phyloP scores from a whole-genome alignment of 345 rosid genomes.

The Kernera saxatilis region DNA sequence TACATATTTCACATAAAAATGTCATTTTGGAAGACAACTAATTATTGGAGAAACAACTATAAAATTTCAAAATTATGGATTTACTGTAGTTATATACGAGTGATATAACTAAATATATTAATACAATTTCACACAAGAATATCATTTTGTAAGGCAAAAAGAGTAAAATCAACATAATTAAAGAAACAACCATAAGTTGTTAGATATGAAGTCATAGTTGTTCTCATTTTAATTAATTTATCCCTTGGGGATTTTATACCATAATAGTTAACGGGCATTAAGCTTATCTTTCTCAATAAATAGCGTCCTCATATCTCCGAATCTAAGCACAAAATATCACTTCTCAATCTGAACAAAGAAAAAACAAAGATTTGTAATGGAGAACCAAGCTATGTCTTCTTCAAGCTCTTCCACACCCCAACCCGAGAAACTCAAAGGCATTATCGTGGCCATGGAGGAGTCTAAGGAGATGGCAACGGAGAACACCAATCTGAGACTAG shows the following conservation, averaged over 20 bases:
- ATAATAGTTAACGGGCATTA: slow-evolving; percentile 7
- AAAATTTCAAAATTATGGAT: neutral
- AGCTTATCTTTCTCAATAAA: slow-evolving; percentile 18
- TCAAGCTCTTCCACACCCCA: slow-evolving; percentile 16
- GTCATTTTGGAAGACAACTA: neutral
- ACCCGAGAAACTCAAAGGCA: neutral
- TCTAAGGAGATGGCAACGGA: neutral
- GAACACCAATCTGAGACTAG: neutral
- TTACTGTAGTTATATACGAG: neutral
- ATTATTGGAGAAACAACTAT: neutral
- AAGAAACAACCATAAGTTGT: slow-evolving; percentile 13
- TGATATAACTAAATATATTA: neutral
- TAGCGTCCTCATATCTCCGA: slow-evolving; percentile 3
- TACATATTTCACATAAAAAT: neutral
- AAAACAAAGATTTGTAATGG: neutral
- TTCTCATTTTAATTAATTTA: neutral
- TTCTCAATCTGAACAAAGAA: neutral
- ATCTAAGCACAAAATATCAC: slow-evolving; percentile 23
- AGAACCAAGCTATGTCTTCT: slow-evolving; percentile 22
- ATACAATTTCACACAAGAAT: neutral
- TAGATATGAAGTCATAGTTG: slow-evolving; percentile 5
- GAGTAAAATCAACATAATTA: slow-evolving; percentile 3
- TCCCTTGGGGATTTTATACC: slow-evolving; percentile 20
- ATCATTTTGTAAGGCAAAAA: neutral
- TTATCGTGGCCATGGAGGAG: neutral